These are phyloP conservation scores for Immersiporthe knoxdaviesiana DNA, from an alignment of 2,329 filamentous ascomycete species.

Conservation along the genomic window DNA sequence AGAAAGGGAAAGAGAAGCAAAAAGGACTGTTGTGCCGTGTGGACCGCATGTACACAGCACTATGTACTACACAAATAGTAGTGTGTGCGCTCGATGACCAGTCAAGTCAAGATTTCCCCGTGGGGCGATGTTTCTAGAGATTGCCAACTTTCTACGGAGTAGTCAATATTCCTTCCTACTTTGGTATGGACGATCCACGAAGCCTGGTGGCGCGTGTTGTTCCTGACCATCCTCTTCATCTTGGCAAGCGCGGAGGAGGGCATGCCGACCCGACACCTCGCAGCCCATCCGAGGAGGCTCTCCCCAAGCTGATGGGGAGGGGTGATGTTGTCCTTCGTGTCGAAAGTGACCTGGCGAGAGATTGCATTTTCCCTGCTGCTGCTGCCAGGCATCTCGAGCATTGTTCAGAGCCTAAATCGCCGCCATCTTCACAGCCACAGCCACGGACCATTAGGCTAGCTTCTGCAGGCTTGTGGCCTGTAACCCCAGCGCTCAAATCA, in stretches of 20 bases:
- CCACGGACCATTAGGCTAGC: not conserved
- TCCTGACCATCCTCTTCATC: not conserved
- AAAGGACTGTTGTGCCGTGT: not conserved
- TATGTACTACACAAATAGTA: too few species aligned
- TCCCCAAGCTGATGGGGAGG: not conserved
- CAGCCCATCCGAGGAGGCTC: not conserved
- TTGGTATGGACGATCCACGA: not conserved
- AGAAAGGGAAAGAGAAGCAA: not conserved
- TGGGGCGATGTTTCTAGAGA: not conserved
- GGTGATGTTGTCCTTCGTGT: not conserved
- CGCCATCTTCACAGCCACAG: not conserved
- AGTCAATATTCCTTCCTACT: slow-evolving; percentile 3
- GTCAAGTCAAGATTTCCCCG: slow-evolving; percentile 2
- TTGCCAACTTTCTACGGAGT: not conserved
- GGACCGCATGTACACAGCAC: not conserved
- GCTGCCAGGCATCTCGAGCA: not conserved
- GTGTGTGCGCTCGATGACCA: not conserved
- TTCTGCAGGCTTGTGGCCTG: too few species aligned
- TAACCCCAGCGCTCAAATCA: too few species aligned
- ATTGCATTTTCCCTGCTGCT: not conserved
- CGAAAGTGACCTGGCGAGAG: not conserved
- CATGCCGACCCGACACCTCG: not conserved
- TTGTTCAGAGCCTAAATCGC: not conserved
- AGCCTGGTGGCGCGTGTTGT: not conserved
- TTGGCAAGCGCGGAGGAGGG: not conserved